A percentile compares a stretch with the other conserved stretches of the same genome.
These are phyloP conservation scores for Arabidopsis hybrid DNA, from an alignment of 441 rosid genomes.

Conservation along the genomic window DNA sequence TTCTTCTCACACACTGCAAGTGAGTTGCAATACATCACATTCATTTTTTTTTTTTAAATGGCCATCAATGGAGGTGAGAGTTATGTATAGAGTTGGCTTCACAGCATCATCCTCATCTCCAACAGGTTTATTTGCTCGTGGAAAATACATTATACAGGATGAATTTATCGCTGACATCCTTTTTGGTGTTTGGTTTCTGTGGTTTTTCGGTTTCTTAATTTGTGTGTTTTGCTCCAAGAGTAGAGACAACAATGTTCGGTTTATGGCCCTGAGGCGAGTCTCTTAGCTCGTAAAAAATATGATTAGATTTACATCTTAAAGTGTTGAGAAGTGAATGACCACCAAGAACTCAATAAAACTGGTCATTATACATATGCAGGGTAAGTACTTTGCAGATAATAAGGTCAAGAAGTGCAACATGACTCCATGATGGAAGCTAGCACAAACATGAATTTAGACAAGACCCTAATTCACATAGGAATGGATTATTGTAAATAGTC, in stretches of 20 bases:
- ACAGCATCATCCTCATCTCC: too few species aligned
- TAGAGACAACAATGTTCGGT: not conserved
- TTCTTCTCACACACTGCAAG: too few species aligned
- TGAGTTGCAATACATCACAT: too few species aligned
- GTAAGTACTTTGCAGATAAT: not conserved
- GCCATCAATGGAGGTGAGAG: too few species aligned
- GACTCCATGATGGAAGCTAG: not conserved
- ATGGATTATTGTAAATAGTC: not conserved
- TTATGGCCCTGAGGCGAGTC: not conserved
- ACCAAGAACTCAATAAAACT: not conserved
- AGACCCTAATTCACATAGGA: not conserved
- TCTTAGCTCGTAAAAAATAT: not conserved
- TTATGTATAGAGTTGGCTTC: too few species aligned
- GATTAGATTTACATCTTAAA: not conserved
- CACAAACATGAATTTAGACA: not conserved
- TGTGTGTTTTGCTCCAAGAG: not conserved
- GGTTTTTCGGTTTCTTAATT: not conserved
- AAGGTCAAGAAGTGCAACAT: not conserved
- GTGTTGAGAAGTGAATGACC: not conserved
- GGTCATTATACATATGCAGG: not conserved
- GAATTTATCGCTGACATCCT: not conserved
- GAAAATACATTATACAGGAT: too few species aligned
- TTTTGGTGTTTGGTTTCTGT: conserved; percentile 1
- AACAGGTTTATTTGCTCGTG: too few species aligned
- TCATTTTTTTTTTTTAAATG: too few species aligned